These are phyloP conservation scores for Ganoderma resinaceum DNA, from an alignment of 1,284 basidiomycete species.

Conservation along the genomic window DNA sequence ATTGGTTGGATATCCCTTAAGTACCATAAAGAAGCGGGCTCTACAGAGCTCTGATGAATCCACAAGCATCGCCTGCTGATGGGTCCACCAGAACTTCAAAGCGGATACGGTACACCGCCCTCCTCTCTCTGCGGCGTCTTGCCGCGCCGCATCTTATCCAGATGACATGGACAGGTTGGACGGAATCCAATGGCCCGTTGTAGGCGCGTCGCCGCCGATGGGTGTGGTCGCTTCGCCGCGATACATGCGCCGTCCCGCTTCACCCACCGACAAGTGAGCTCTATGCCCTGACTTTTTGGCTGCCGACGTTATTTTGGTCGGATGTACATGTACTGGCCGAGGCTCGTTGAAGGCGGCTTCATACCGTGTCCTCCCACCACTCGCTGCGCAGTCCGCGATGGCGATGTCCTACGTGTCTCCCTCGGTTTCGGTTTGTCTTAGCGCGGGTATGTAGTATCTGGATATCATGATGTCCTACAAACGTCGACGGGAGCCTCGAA, in stretches of 20 bases:
- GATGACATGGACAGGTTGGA: not conserved
- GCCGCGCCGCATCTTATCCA: not conserved
- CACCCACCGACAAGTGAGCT: not conserved
- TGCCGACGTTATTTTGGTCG: not conserved
- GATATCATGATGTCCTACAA: not conserved
- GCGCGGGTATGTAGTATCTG: not conserved
- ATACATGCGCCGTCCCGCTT: not conserved
- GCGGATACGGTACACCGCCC: not conserved
- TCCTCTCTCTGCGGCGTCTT: not conserved
- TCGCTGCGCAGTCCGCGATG: not conserved
- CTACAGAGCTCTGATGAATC: not conserved
- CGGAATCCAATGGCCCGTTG: not conserved
- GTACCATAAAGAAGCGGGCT: not conserved
- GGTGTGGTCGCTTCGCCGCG: not conserved
- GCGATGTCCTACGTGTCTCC: not conserved
- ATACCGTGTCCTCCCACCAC: not conserved
- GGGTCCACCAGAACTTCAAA: not conserved
- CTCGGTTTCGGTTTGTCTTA: not conserved
- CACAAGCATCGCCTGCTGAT: not conserved
- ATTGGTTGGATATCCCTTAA: not conserved
- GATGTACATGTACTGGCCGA: not conserved
- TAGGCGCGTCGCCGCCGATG: not conserved
- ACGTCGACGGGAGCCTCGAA: not conserved
- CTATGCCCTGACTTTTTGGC: not conserved
- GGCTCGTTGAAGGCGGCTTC: not conserved